Evolutionary conservation across 2,329 filamentous ascomycete species (phyloP), one percentile per base, ranked within the genome.

Genomic region (Cytospora leucostoma): DNA sequence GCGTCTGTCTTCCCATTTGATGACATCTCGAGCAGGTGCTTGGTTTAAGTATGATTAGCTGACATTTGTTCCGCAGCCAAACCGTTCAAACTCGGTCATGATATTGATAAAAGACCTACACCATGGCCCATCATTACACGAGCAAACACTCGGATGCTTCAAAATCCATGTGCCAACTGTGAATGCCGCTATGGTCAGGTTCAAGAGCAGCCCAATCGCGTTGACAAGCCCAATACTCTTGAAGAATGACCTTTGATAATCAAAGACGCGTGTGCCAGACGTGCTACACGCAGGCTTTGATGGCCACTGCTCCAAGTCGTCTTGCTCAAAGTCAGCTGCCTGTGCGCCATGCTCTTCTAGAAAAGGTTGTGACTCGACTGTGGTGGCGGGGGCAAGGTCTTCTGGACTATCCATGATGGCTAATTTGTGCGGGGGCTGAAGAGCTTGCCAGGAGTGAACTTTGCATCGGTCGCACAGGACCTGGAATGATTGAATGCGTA

Each of bases 41-140:
- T 52, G 27, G 11, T 52, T 52, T 52, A 10, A 34, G 13, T 33
- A 32, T 34, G 15, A 34, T 52, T 33, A 52, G 50, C 19, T 52
- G 50, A 15, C 17, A 17, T 52, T 32, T n/a, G n/a, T 32, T 52
- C 33, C 38, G 38, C 38, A 13, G 38, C 15, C 38, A 44, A 44
- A 44, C 15, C 38, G 15, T n/a, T 44, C 38, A 44, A 44, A 17
- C n/a, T 17, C 38, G 38, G 27, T 33, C 21, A 15, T 52, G 12
- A 15, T 33, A 15, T 13, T 12, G 13, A 52, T 32, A 5, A 52
- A 52, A 52, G 10, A 52, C 50, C 33, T 52, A 52, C 50, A 52
- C 50, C 50, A 52, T 52, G 50, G 50, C 27, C 50, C 50, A 52
- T 52, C 50, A 32, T 32, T 34, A 52, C 50, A 52, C 34, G 50